Percentiles rank a stretch among this genome's conserved stretches.
These are phyloP conservation scores for Papilionanthe hybrid DNA, from an alignment of 116 monocot species.

Conservation along the genomic window DNA sequence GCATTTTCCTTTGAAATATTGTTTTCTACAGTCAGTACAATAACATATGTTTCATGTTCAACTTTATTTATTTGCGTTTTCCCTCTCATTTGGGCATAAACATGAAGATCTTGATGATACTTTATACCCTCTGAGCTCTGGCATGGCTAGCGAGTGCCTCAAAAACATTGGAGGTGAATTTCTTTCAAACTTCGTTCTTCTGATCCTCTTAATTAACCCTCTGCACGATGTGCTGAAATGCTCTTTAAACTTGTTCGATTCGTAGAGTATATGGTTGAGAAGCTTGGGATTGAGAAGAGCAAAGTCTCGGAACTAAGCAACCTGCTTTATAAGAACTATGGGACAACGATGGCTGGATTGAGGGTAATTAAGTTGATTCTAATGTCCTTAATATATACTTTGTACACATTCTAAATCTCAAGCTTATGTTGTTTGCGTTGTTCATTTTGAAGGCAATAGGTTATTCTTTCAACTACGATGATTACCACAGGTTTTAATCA, in stretches of 20 bases:
- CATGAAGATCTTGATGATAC: constrained; percentile 78
- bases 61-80: background rate
- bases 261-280: constrained; percentile 61
- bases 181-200: background rate
- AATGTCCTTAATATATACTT: background rate
- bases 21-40: background rate
- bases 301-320: constrained; percentile 48
- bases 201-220: background rate
- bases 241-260: background rate
- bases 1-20: background rate
- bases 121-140: constrained; percentile 63
- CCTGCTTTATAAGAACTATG: constrained; percentile 76
- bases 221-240: background rate
- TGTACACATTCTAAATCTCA: background rate
- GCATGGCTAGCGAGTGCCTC: constrained; percentile 34
- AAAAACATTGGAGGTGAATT: constrained; percentile 65
- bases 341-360: constrained; percentile 89
- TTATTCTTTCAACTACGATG: constrained; percentile 75
- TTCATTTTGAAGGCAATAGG: constrained; percentile 61
- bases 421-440: background rate
- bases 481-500: constrained; percentile 63
- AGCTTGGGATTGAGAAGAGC: constrained; percentile 69
- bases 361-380: constrained; percentile 23
- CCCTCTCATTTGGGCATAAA: no score
- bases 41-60: background rate